Evolutionary conservation across 108 stramenopile species (phyloP).

Genomic region (Nannochloropsis oceanica): DNA sequence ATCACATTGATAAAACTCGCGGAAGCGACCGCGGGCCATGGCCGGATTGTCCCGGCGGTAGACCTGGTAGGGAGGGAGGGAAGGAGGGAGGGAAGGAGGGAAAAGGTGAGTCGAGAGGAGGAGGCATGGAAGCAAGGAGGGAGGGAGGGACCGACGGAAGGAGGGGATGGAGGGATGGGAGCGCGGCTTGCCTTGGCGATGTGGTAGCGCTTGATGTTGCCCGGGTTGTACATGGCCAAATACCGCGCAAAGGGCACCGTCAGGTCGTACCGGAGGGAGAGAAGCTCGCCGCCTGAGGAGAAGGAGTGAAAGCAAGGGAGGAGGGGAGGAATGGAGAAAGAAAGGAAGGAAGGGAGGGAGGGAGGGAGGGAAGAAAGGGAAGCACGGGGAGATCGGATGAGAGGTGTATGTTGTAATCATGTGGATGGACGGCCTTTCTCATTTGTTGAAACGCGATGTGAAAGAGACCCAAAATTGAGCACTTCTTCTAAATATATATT

Average conservation of each 20-base stretch:
- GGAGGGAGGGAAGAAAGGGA: not conserved
- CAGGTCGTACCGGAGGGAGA: conserved; percentile 51
- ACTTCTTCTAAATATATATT: conserved; percentile 16
- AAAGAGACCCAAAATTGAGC: not conserved
- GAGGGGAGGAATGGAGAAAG: not conserved
- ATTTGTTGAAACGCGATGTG: not conserved
- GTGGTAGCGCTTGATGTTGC: conserved; percentile 77
- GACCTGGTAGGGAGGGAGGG: conserved; percentile 36
- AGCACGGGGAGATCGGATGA: not conserved
- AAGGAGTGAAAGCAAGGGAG: not conserved
- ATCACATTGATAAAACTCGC: conserved; percentile 88
- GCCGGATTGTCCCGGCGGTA: conserved; percentile 71
- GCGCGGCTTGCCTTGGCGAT: not conserved
- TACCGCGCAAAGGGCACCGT: conserved; percentile 83
- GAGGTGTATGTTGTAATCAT: not conserved
- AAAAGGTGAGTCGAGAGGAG: not conserved
- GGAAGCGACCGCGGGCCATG: conserved; percentile 59
- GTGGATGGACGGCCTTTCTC: not conserved
- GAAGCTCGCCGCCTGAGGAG: not conserved
- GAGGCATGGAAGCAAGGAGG: not conserved
- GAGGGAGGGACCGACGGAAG: too few species aligned
- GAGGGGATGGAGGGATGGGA: not conserved
- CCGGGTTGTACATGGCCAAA: conserved; percentile 61
- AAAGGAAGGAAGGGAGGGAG: not conserved
- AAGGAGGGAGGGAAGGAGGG: not conserved